phyloP scores from a whole-genome alignment of 129 eudicot species.

The Flaveria sonorensis region DNA sequence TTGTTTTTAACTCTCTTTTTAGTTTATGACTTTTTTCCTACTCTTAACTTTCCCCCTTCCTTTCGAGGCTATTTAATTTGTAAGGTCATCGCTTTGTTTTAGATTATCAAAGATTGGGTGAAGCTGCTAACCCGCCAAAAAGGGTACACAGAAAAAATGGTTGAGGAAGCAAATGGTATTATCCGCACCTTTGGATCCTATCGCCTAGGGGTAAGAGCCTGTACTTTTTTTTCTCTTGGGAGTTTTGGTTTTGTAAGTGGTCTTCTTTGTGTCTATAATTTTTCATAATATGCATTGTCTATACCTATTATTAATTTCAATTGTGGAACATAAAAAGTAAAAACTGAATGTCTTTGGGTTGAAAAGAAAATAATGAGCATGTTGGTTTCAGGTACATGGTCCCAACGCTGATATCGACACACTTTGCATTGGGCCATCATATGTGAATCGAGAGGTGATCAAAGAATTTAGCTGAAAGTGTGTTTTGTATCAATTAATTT shows the following conservation, averaged over 20 bases:
- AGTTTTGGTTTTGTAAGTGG: slow-evolving; percentile 13
- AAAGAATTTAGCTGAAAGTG: neutral
- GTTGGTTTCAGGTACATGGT: slow-evolving; percentile 45
- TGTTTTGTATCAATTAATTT: neutral
- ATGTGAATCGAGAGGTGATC: slow-evolving; percentile 44
- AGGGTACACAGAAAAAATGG: slow-evolving; percentile 47
- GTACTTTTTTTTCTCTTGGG: slow-evolving; percentile 1
- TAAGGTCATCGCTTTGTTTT: slow-evolving; percentile 7
- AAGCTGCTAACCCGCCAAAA: slow-evolving; percentile 43
- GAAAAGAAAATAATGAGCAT: slow-evolving; percentile 12
- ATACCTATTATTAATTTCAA: neutral
- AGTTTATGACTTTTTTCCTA: neutral
- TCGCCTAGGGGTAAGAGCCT: slow-evolving; percentile 41
- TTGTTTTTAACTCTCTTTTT: neutral
- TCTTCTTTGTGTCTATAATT: neutral
- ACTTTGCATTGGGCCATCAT: slow-evolving; percentile 45
- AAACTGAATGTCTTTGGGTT: neutral
- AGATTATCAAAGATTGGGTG: slow-evolving; percentile 47
- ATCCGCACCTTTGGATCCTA: slow-evolving; percentile 48
- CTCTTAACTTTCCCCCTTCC: neutral
- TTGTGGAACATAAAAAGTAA: slow-evolving; percentile 6
- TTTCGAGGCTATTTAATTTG: slow-evolving; percentile 17
- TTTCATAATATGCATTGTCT: neutral
- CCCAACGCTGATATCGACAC: slow-evolving; percentile 46
- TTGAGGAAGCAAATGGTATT: slow-evolving; percentile 45